Percentiles rank a stretch among this genome's conserved stretches.
Evolutionary conservation across 2,329 filamentous ascomycete species (phyloP).

Genomic region (Fusarium lateritium): DNA sequence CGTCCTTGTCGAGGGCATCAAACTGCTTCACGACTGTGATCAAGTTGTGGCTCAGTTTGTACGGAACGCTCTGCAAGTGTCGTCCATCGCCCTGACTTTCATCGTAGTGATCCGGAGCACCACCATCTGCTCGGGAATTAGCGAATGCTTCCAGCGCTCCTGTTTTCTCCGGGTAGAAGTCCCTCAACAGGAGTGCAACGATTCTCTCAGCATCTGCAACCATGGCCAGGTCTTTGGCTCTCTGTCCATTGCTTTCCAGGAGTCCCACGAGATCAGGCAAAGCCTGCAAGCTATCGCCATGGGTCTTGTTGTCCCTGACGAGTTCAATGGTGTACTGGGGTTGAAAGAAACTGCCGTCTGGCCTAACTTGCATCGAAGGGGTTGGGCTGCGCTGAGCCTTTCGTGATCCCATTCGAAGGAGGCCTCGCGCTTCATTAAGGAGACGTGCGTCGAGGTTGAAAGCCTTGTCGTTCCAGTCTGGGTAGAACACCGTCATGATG

Average conservation of each 20-base stretch:
- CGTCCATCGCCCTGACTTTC: slow-evolving; percentile 14
- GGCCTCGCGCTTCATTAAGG: slow-evolving; percentile 11
- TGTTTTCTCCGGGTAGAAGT: slow-evolving; percentile 1
- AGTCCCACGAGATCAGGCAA: slow-evolving; percentile 47
- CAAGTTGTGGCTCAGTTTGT: slow-evolving; percentile 15
- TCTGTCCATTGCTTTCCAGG: slow-evolving; percentile 3
- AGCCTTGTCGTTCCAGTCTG: slow-evolving; percentile 39
- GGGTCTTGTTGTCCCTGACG: slow-evolving; percentile 48
- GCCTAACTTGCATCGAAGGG: slow-evolving; percentile 12
- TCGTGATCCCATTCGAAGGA: slow-evolving; percentile 45
- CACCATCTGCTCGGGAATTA: not conserved
- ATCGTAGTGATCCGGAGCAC: slow-evolving; percentile 16
- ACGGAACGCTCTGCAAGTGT: not conserved
- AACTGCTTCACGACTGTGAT: not conserved
- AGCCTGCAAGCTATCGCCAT: slow-evolving; percentile 50
- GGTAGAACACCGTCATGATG: slow-evolving; percentile 45
- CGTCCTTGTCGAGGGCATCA: not conserved
- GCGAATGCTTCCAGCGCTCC: slow-evolving; percentile 3
- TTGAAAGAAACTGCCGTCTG: slow-evolving; percentile 27
- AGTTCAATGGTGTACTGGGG: slow-evolving; percentile 19
- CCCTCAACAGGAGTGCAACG: slow-evolving; percentile 5
- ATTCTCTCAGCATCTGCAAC: slow-evolving; percentile 43
- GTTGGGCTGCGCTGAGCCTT: slow-evolving; percentile 19
- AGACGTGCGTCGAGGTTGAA: slow-evolving; percentile 55
- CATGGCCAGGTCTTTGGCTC: slow-evolving; percentile 24